Percentiles rank a stretch among this genome's conserved stretches.
These are phyloP conservation scores for Nepenthes gracilis DNA, from an alignment of 148 eudicot genomes.

Conservation along the genomic window DNA sequence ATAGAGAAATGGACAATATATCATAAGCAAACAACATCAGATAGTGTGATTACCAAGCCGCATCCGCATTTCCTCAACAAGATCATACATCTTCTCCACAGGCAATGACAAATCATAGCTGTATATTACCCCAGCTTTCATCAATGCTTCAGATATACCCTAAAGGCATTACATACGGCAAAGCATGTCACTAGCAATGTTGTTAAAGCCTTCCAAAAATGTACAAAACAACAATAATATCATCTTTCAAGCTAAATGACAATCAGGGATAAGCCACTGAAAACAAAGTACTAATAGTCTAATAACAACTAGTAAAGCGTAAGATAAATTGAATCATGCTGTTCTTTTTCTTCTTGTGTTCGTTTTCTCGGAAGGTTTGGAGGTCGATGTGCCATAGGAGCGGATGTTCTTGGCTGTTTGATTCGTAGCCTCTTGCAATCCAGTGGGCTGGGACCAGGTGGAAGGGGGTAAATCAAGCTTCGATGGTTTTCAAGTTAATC, in stretches of 20 bases:
- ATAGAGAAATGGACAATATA: conserved; percentile 1
- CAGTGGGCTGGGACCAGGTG: too few relatives aligned
- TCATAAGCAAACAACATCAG: conserved; percentile 2
- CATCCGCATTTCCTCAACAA: conserved; percentile 80
- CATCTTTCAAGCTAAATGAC: not conserved
- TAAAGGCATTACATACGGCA: conserved; percentile 7
- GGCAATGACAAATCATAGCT: conserved; percentile 95
- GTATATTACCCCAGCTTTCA: conserved; percentile 93
- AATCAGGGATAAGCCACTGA: too few relatives aligned
- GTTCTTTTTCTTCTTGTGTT: too few relatives aligned
- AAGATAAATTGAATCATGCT: not conserved
- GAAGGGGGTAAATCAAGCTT: too few relatives aligned
- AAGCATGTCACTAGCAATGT: not conserved
- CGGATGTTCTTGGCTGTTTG: too few relatives aligned
- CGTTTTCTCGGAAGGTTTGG: too few relatives aligned
- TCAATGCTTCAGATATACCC: conserved; percentile 92
- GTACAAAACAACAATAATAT: too few relatives aligned
- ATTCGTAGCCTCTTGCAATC: too few relatives aligned
- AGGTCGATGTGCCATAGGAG: too few relatives aligned
- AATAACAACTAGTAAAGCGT: not conserved
- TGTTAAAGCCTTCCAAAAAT: too few relatives aligned
- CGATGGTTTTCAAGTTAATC: too few relatives aligned
- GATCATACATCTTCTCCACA: conserved; percentile 81
- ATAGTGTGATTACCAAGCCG: conserved; percentile 58
- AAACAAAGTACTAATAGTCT: not conserved